Percentiles rank a stretch among this genome's conserved stretches.
These are phyloP conservation scores for Fusarium ramigenum DNA, from an alignment of 2,329 filamentous ascomycete genomes.

Conservation along the genomic window DNA sequence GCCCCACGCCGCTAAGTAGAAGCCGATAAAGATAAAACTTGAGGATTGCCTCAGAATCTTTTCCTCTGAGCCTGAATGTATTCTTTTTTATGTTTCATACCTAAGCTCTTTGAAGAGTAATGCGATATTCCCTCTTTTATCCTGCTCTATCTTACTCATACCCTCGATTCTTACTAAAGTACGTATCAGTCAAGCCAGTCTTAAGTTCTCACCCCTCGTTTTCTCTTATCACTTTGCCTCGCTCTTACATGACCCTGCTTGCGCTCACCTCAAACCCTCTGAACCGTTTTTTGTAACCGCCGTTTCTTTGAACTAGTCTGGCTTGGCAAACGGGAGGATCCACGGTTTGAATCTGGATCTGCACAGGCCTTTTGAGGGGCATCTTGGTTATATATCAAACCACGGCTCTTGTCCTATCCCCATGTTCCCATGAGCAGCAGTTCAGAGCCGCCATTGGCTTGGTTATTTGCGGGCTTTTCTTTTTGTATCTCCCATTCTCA, in stretches of 20 bases:
- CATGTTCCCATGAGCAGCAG: conserved; percentile 35
- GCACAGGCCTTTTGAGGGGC: conserved; percentile 30
- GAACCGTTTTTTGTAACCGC: not conserved
- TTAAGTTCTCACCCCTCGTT: not conserved
- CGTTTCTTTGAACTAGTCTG: not conserved
- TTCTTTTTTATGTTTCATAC: not conserved
- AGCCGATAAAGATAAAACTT: conserved; percentile 13
- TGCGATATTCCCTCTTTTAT: conserved; percentile 6
- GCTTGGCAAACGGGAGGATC: conserved; percentile 3
- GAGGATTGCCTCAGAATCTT: not conserved
- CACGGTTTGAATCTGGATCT: conserved; percentile 26
- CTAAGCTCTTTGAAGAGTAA: not conserved
- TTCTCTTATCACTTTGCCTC: conserved; percentile 9
- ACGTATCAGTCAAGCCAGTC: not conserved
- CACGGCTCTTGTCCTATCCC: conserved; percentile 15
- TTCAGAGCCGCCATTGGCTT: conserved; percentile 31
- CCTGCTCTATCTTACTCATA: not conserved
- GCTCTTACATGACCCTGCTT: conserved; percentile 1
- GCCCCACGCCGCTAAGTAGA: conserved; percentile 9
- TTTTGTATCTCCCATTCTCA: not conserved
- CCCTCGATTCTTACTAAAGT: conserved; percentile 2
- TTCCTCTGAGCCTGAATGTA: not conserved
- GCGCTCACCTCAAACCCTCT: not conserved
- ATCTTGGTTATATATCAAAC: conserved; percentile 22
- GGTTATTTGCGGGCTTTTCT: not conserved